These are phyloP conservation scores for Cetradonia linearis DNA, from an alignment of 495 filamentous ascomycete genomes.

Conservation along the genomic window DNA sequence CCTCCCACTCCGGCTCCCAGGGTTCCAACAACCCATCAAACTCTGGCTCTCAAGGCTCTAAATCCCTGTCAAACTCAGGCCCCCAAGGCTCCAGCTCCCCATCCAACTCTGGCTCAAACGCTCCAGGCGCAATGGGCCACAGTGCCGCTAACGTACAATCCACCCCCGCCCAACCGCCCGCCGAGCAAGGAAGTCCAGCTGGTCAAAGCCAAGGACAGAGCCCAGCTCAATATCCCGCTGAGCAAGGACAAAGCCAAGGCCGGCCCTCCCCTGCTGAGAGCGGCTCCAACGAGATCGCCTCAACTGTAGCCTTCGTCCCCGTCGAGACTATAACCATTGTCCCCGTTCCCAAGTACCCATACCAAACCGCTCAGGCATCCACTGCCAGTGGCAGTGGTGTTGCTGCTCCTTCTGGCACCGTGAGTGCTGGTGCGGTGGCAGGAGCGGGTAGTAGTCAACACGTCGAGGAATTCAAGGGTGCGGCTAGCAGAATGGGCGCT, in stretches of 20 bases:
- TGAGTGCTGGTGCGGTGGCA: background rate
- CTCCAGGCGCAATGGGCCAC: background rate
- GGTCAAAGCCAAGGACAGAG: background rate
- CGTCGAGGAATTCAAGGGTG: conserved; percentile 15
- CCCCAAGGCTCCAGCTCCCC: background rate
- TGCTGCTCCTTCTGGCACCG: background rate
- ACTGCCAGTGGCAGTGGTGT: background rate
- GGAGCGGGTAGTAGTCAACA: background rate
- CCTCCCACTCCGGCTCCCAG: background rate
- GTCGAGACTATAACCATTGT: conserved; percentile 14
- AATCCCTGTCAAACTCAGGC: background rate
- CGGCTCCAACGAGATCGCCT: background rate
- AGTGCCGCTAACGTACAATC: background rate
- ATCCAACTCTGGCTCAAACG: conserved; percentile 2
- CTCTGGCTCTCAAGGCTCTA: background rate
- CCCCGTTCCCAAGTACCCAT: conserved; percentile 9
- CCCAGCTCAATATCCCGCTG: background rate
- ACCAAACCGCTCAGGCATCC: conserved; percentile 4
- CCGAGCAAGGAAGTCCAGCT: background rate
- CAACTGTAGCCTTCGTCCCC: background rate
- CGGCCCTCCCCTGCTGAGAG: background rate
- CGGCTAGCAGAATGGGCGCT: conserved; percentile 12
- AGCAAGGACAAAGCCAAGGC: background rate
- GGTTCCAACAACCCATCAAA: background rate
- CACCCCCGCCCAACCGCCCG: background rate